Base-by-base conservation (phyloP, 352 stramenopile species). In the Blastocystis hominis region DNA sequence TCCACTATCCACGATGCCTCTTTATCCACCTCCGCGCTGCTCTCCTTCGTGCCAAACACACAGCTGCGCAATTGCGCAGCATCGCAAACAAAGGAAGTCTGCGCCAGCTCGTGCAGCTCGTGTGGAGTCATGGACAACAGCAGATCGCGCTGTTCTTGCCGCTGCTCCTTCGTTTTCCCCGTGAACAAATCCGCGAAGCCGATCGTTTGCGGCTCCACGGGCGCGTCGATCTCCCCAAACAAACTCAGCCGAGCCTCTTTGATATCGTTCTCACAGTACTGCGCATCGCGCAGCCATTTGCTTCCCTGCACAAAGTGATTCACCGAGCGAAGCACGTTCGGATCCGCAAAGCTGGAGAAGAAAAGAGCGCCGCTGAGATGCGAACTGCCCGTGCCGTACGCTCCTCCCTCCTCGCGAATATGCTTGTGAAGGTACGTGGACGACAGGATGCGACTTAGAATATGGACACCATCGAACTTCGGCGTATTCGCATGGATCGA, bases 191-290 rank as follows among this genome's bases (percentile, higher is more conserved):
- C 72, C 17, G 13, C 55, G 44, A 84, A 84, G 1, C 72, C 72
- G 1, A 66, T 20, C 20, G n/a, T 84, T 53, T 84, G 72, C 9
- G 72, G 72, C 36, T 84, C 72, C 13, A 36, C 24, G 17, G 72
- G 72, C 36, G 72, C 72, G 42, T 84, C 72, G n/a, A 84, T 66
- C 20, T 84, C 72, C 5, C 72, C 72, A 42, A 84, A 84, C 50
- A 84, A 40, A 63, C 47, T 68, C 30, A 84, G 40, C 0, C 72
- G 54, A 7, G 72, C 72, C 42, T 84, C 72, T 3, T 69, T 7
- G 10, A 84, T 66, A 42, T 84, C 72, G n/a, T 84, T 84, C 24
- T 38, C 47, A 15, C 20, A 24, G 50, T 53, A 84, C 13, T 84
- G 44, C 20, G 36, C 53, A 15, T 68, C 36, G 3, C 72, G 72